Evolutionary conservation across 2,329 filamentous ascomycete genomes (phyloP).

Genomic region (Byssoonygena ceratinophila): DNA sequence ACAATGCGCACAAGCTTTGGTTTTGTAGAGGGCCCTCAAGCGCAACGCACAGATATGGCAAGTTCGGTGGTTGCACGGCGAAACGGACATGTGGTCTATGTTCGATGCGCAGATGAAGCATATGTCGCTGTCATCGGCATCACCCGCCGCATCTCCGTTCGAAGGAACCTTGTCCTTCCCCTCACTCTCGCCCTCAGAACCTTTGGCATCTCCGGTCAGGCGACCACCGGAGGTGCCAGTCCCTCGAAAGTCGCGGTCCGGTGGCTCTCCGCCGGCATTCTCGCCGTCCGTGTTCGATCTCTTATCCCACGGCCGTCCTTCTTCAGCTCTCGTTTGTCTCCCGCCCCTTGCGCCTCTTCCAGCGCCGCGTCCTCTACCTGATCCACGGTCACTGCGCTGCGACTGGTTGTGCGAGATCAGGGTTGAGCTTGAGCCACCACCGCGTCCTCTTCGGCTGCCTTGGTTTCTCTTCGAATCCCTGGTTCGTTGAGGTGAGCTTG

Average conservation of each 20-base stretch:
- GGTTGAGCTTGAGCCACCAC: background rate
- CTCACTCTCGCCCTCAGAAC: slow-evolving; percentile 25
- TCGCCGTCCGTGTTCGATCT: background rate
- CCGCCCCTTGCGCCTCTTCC: background rate
- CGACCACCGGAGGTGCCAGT: slow-evolving; percentile 38
- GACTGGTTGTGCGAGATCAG: background rate
- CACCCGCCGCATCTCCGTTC: slow-evolving; percentile 34
- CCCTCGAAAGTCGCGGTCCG: slow-evolving; percentile 27
- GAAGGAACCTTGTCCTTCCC: slow-evolving; percentile 10
- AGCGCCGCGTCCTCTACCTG: slow-evolving; percentile 9
- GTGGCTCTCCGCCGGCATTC: slow-evolving; percentile 33
- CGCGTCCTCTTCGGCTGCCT: background rate
- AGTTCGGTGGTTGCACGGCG: slow-evolving; percentile 90
- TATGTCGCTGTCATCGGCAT: slow-evolving; percentile 60
- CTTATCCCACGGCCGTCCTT: background rate
- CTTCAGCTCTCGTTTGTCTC: background rate
- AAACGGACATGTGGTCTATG: slow-evolving; percentile 75
- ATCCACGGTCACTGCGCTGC: slow-evolving; percentile 7
- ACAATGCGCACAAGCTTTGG: slow-evolving; percentile 92
- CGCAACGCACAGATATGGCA: slow-evolving; percentile 92
- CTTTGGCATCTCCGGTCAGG: slow-evolving; percentile 40
- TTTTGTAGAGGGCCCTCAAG: slow-evolving; percentile 89
- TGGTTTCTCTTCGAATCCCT: background rate
- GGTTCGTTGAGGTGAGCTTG: slow-evolving; percentile 5
- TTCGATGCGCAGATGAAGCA: slow-evolving; percentile 97